phyloP scores from a whole-genome alignment of 192 early-diverging fungal genomes.

The Cetraspora pellucida region DNA sequence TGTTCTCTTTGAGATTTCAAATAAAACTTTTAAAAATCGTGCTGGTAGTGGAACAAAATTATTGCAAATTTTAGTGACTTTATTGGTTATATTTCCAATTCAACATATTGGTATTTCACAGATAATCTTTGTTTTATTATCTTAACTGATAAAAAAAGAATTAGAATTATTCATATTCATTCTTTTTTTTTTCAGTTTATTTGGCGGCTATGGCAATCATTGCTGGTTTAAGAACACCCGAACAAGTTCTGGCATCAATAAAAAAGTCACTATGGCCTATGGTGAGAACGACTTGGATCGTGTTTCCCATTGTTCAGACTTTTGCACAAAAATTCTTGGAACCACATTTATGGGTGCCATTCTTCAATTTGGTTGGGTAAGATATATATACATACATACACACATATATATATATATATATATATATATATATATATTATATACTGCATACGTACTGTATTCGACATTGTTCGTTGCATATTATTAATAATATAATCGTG shows the following conservation, averaged over 20 bases:
- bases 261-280: conserved; percentile 65
- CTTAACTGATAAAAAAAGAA: background rate
- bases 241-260: conserved; percentile 58
- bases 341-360: conserved; percentile 85
- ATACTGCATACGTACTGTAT: no score
- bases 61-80: conserved; percentile 71
- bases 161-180: background rate
- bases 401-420: no score
- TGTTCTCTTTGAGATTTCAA: conserved; percentile 73
- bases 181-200: conserved; percentile 58
- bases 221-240: conserved; percentile 65
- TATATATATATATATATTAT: background rate
- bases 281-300: conserved; percentile 82
- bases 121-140: background rate
- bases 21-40: conserved; percentile 72
- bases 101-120: conserved; percentile 55
- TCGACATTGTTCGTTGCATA: no score
- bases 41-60: conserved; percentile 66
- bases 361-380: conserved; percentile 79
- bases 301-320: conserved; percentile 78
- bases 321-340: conserved; percentile 78
- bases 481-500: background rate
- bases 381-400: no score
- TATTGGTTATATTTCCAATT: conserved; percentile 83
- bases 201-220: conserved; percentile 81